These are phyloP conservation scores for Cercospora sp. DNA, from an alignment of 2,329 filamentous ascomycete species.

Conservation along the genomic window DNA sequence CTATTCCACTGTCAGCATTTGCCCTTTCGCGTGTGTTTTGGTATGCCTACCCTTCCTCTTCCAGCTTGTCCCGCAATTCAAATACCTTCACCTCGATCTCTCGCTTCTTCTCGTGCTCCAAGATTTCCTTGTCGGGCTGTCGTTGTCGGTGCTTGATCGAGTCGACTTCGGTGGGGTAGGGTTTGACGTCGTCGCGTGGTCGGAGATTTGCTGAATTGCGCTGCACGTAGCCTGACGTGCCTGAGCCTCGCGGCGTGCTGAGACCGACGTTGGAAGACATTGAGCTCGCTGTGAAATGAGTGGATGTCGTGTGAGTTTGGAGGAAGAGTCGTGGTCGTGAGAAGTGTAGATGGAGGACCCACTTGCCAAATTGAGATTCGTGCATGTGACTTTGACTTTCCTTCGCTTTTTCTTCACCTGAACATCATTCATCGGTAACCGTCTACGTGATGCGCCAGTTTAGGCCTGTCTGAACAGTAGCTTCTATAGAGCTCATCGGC, in stretches of 20 bases:
- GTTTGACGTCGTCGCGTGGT: constrained; percentile 76
- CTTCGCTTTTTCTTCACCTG: background rate
- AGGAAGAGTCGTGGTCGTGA: background rate
- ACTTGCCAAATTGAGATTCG: background rate
- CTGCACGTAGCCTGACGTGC: constrained; percentile 96
- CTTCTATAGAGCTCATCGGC: background rate
- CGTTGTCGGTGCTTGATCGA: constrained; percentile 72
- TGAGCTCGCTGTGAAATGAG: background rate
- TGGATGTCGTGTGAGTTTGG: background rate
- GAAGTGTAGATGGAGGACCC: background rate
- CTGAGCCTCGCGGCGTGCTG: constrained; percentile 87
- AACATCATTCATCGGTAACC: background rate
- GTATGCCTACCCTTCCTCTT: constrained; percentile 75
- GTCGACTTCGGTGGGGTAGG: constrained; percentile 69
- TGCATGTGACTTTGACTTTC: background rate
- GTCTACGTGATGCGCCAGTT: background rate
- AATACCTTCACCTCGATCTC: constrained; percentile 92
- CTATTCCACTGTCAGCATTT: constrained; percentile 43
- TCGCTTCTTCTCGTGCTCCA: constrained; percentile 90
- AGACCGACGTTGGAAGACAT: constrained; percentile 99
- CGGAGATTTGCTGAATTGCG: constrained; percentile 87
- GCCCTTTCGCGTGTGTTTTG: constrained; percentile 10
- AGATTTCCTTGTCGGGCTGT: constrained; percentile 85
- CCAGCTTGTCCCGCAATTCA: constrained; percentile 83
- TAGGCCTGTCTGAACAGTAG: background rate